phyloP scores from a whole-genome alignment of 345 rosid genomes.

The Lenwebbia sp. region DNA sequence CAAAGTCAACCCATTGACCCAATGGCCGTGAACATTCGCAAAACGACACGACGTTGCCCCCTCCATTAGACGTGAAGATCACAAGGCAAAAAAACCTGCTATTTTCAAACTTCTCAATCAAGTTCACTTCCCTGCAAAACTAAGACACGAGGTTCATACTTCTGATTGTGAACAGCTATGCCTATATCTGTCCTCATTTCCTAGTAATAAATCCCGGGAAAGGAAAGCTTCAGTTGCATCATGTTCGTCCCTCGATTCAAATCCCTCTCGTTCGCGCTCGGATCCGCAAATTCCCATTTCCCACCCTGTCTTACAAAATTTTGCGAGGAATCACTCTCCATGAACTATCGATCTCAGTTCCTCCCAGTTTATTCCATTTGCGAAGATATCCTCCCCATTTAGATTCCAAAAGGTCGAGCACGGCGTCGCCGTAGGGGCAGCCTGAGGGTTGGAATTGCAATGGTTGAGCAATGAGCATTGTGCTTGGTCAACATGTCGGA shows the following conservation, averaged over 20 bases:
- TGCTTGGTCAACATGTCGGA: neutral
- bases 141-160: neutral
- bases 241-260: neutral
- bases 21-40: neutral
- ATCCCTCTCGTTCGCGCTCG: neutral
- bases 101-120: neutral
- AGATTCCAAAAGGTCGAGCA: neutral
- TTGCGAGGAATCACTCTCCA: neutral
- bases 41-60: neutral
- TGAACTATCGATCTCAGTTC: conserved; percentile 1
- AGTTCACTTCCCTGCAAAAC: neutral
- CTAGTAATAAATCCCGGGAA: neutral
- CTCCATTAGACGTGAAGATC: too few relatives aligned
- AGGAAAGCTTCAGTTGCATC: too few relatives aligned
- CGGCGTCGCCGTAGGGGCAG: neutral
- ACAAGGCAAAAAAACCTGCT: neutral
- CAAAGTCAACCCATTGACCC: neutral
- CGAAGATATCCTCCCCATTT: neutral
- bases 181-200: neutral
- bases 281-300: too few relatives aligned
- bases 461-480: neutral
- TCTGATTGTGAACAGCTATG: too few relatives aligned
- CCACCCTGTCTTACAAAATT: too few relatives aligned
- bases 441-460: neutral
- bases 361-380: neutral